phyloP scores from a whole-genome alignment of 139 green algal genomes.

The Closterium sp. region DNA sequence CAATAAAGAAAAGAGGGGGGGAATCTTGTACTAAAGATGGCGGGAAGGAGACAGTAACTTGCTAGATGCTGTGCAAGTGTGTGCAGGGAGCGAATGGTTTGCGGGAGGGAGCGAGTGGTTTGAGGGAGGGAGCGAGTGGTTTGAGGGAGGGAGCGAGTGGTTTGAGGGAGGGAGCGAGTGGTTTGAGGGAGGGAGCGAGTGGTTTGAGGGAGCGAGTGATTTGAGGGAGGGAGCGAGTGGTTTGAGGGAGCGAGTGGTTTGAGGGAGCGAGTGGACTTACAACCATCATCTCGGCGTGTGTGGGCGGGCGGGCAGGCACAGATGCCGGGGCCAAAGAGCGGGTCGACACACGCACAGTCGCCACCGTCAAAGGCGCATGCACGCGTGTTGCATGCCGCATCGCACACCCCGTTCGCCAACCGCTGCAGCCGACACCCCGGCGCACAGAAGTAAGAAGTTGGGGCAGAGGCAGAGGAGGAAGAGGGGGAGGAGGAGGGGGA shows the following conservation, averaged over 20 bases:
- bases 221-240: neutral
- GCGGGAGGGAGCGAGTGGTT: neutral
- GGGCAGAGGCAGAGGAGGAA: neutral
- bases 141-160: neutral
- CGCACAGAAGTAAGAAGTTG: neutral
- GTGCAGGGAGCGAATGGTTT: neutral
- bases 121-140: neutral
- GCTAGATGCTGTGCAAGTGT: too few relatives aligned
- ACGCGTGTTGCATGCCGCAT: constrained; percentile 6
- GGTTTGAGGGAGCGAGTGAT: neutral
- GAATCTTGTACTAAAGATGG: too few relatives aligned
- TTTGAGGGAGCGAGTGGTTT: neutral
- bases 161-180: neutral
- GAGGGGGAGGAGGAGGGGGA: too few relatives aligned
- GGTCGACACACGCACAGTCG: constrained; percentile 22
- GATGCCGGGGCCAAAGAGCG: neutral
- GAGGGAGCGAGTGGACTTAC: neutral
- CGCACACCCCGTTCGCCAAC: constrained; percentile 20
- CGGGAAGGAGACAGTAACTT: too few relatives aligned
- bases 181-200: neutral
- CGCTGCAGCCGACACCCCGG: neutral
- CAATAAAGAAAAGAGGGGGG: too few relatives aligned
- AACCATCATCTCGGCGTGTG: constrained; percentile 12
- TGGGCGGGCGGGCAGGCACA: constrained; percentile 13
- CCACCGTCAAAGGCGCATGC: constrained; percentile 23